Base-by-base conservation (phyloP, 1,139 yeast species). In the Magnusiomyces magnusii region DNA sequence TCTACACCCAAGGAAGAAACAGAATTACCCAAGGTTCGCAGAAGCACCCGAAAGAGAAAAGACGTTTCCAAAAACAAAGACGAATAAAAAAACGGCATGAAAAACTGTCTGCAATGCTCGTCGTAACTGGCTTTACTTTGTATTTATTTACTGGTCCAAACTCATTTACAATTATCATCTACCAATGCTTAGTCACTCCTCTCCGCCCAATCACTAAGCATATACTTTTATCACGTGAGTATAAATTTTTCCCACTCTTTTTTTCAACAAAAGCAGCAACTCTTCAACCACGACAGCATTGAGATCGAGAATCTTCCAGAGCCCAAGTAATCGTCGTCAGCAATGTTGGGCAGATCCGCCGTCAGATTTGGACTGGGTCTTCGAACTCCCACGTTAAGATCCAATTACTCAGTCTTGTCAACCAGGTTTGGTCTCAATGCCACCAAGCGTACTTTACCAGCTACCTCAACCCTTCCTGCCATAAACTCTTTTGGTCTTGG, bases 321-420 rank as follows among this genome's bases (percentile, higher is more conserved):
- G 36, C 13, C 7, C 7, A 31, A 31, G 36, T 7, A 31, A 31
- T 31, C 36, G 36, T 31, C 13, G 13, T 31, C 36, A 19, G 21
- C 49, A 5, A 53, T 53, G 55, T 28, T 53, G 24, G 55, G 50
- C 36, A 25, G 55, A 42, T 42, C 55, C 24, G 9, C 53, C 27
- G 19, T 53, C 13, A 34, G 55, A 25, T 25, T 49, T 27, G 36
- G 55, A 39, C 24, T 53, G 28, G 50, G 55, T 24, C 50, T 53
- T 17, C 23, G 55, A 36, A 17, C 31, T 15, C 21, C 51, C 24
- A 49, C 31, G 3, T 21, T 49, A 15, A 27, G 36, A 27, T 49
- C 51, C 21, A 49, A 17, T 27, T 49, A 27, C 24, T 25, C 51
- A 17, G 24, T 49, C 25, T n/a, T 25, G 21, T 3, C 49, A 19